Percentiles rank a stretch among this genome's conserved stretches.
These are phyloP conservation scores for Chaetomidium leptoderma DNA, from an alignment of 495 filamentous ascomycete species.

Conservation along the genomic window DNA sequence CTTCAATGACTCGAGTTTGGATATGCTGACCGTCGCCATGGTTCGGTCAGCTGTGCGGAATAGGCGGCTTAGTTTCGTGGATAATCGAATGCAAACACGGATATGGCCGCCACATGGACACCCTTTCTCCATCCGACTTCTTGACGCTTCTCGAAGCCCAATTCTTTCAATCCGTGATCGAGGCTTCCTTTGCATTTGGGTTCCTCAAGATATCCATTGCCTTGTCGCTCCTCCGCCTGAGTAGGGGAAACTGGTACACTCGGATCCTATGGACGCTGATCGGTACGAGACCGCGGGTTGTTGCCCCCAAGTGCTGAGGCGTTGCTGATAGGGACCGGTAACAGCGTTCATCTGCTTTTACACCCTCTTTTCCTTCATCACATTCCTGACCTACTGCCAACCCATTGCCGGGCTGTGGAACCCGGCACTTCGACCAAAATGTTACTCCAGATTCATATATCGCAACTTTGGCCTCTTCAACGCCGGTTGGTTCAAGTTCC, in stretches of 20 bases:
- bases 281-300: constrained; percentile 17
- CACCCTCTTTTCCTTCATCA: constrained; percentile 33
- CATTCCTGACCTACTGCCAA: constrained; percentile 35
- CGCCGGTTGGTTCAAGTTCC: constrained; percentile 27
- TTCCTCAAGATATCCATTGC: constrained; percentile 47
- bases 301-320: not conserved
- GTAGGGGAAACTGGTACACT: constrained; percentile 26
- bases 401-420: constrained; percentile 38
- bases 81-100: constrained; percentile 31
- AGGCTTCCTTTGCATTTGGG: constrained; percentile 38
- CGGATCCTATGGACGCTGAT: constrained; percentile 27
- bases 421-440: constrained; percentile 20
- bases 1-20: no score
- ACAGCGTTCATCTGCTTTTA: constrained; percentile 35
- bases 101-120: constrained; percentile 36
- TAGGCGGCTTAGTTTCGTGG: constrained; percentile 22
- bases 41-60: constrained; percentile 14
- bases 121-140: constrained; percentile 25
- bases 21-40: not conserved
- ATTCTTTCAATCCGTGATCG: constrained; percentile 39
- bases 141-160: constrained; percentile 38
- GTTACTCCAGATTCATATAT: constrained; percentile 33
- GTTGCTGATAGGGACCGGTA: constrained; percentile 4
- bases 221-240: constrained; percentile 29
- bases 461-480: constrained; percentile 39